These are phyloP conservation scores for Zizania latifolia DNA, from an alignment of 176 grass and related monocot genomes.

Conservation along the genomic window DNA sequence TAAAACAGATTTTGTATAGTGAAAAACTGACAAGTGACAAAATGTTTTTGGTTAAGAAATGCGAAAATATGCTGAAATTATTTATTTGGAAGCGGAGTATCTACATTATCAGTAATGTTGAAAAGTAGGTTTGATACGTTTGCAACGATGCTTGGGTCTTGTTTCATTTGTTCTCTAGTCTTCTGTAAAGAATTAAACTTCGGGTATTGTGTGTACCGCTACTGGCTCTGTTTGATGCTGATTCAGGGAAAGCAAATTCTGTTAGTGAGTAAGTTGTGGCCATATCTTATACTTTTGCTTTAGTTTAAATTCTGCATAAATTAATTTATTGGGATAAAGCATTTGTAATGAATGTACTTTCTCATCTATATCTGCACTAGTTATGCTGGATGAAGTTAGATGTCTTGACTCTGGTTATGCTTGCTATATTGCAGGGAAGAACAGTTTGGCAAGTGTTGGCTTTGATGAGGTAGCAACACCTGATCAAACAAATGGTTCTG, in stretches of 20 bases:
- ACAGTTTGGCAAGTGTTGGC: constrained; percentile 43
- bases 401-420: constrained; percentile 7
- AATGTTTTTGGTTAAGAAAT: background rate
- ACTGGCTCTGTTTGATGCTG: background rate
- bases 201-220: background rate
- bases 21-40: constrained; percentile 10
- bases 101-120: background rate
- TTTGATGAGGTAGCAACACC: constrained; percentile 52
- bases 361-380: background rate
- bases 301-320: background rate
- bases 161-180: background rate
- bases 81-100: background rate
- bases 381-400: background rate
- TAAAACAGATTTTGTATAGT: background rate
- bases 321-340: background rate
- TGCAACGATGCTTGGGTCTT: background rate
- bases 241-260: background rate
- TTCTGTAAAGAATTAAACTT: constrained; percentile 6
- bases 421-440: constrained; percentile 46
- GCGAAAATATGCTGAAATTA: background rate
- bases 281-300: background rate
- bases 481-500: constrained; percentile 43
- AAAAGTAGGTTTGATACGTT: constrained; percentile 22
- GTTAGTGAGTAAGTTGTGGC: background rate
- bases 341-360: background rate